Evolutionary conservation across 192 early-diverging fungal species (phyloP), one percentile per base, ranked within the genome.

Genomic region (Gryganskiella cystojenkinii): DNA sequence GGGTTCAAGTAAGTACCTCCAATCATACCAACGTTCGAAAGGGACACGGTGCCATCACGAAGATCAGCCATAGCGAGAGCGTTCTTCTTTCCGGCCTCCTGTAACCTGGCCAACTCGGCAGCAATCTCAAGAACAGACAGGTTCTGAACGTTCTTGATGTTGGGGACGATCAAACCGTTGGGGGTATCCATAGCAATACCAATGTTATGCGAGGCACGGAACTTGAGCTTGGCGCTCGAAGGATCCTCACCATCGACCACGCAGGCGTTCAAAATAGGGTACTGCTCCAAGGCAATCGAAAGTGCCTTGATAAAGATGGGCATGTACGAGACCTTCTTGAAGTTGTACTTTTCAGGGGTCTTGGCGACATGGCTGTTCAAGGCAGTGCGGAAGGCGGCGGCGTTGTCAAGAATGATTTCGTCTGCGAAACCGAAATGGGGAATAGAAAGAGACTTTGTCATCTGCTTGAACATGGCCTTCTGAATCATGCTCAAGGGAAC

Each of bases 171-270:
- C 34, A 99, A 82, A 2, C 97, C 98, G 59, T 91, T 84, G 7
- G 96, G 94, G n/a, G 96, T 97, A 73, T 99, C 98, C 96, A 99
- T 96, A 19, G 98, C 98, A 35, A 99, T 81, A 44, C 95, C 93
- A 69, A 99, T 93, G 81, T 99, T 97, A 79, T 98, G 97, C 5
- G 83, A 80, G 1, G 84, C 84, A 33, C 94, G 86, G 79, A 93
- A 97, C 61, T 83, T 83, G 44, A 99, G 65, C 70, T 85, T 83
- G 43, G 89, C 88, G 28, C 73, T 75, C 0, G 71, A 74, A 7
- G 61, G 78, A 64, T 85, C 80, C 14, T 81, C 68, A 24, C 82
- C 67, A 34, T 65, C 63, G 5, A 91, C 28, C 4, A 98, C 49
- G 33, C 76, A 80, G 22, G 95, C 90, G 61, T 99, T 99, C 42